These are phyloP conservation scores for Aspergillus sp. DNA, from an alignment of 2,329 filamentous ascomycete species.

Conservation along the genomic window DNA sequence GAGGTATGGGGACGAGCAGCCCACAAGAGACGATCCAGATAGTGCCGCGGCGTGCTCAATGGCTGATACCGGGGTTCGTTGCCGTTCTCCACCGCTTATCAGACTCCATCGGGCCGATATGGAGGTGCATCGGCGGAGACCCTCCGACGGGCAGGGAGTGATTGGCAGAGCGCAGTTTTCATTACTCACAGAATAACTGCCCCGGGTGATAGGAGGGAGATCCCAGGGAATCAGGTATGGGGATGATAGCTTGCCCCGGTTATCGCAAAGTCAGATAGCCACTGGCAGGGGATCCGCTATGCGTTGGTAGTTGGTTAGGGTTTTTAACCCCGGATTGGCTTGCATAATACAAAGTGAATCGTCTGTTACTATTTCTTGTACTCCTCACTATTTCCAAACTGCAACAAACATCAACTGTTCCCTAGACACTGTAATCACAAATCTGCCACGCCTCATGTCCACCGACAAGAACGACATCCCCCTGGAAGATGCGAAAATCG, in stretches of 20 bases:
- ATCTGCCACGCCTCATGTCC: not conserved
- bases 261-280: not conserved
- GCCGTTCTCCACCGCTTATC: conserved; percentile 11
- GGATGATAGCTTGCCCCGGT: not conserved
- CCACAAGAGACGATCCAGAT: not conserved
- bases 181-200: conserved; percentile 5
- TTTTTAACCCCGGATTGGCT: conserved; percentile 3
- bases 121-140: not conserved
- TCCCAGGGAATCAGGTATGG: not conserved
- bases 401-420: no score
- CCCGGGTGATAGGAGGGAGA: not conserved
- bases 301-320: not conserved
- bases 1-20: conserved; percentile 1
- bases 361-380: not conserved
- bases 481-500: conserved; percentile 5
- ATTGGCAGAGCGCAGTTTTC: conserved; percentile 6
- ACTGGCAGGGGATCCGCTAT: no score
- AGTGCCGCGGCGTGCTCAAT: not conserved
- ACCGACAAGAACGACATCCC: not conserved
- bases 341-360: no score
- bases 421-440: no score
- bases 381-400: no score
- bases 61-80: not conserved
- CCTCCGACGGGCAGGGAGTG: not conserved
- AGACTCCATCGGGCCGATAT: conserved; percentile 4